Percentiles rank a stretch among this genome's conserved stretches.
phyloP scores from a whole-genome alignment of 2,329 filamentous ascomycete species.

The Akanthomyces dipterigenus region DNA sequence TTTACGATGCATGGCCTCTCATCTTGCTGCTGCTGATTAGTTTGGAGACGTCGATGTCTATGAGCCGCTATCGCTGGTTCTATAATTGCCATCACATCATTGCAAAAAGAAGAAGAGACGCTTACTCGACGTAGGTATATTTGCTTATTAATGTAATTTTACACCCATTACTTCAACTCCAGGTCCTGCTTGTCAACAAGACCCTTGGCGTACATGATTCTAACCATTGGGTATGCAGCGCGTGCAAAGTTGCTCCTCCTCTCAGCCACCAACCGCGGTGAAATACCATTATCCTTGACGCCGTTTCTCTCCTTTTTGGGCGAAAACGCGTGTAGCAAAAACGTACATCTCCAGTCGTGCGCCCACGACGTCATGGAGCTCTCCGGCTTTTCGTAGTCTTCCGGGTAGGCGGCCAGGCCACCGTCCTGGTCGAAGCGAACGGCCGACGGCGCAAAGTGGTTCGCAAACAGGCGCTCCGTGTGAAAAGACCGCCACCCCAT shows the following conservation, averaged over 20 bases:
- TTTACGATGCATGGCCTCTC: background rate
- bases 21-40: background rate
- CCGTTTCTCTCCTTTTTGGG: conserved; percentile 6
- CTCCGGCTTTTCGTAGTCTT: background rate
- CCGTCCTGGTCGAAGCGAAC: background rate
- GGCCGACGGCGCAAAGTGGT: conserved; percentile 13
- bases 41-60: too few relatives aligned
- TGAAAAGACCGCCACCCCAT: conserved; percentile 16
- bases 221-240: conserved; percentile 18
- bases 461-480: conserved; percentile 13
- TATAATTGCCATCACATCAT: too few relatives aligned
- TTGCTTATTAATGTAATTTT: background rate
- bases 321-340: conserved; percentile 19
- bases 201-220: conserved; percentile 15
- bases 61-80: too few relatives aligned
- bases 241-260: conserved; percentile 20
- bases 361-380: conserved; percentile 13
- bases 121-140: too few relatives aligned
- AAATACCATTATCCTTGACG: conserved; percentile 12
- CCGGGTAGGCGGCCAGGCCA: conserved; percentile 5
- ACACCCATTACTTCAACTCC: background rate
- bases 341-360: conserved; percentile 16
- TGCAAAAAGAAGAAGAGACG: too few relatives aligned
- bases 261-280: conserved; percentile 18
- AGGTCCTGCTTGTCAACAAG: conserved; percentile 9